Conservation (phyloP, 2,329 filamentous ascomycete species). For the Venturia pyrina region DNA sequence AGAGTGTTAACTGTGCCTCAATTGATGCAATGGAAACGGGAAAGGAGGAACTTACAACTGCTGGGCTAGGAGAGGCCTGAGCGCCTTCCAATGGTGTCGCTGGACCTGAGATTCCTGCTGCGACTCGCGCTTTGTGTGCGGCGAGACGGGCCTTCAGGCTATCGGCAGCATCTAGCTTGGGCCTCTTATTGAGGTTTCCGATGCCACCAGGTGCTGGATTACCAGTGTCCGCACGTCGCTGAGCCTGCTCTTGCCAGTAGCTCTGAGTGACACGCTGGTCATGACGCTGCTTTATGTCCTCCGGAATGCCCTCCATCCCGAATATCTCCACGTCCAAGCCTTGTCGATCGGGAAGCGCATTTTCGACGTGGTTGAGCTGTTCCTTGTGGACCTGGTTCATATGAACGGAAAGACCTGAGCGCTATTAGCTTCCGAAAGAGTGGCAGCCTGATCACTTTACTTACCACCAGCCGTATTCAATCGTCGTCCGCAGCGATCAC, state of each 20-base stretch:
- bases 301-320: constrained; percentile 93
- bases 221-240: constrained; percentile 70
- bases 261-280: constrained; percentile 76
- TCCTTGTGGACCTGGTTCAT: constrained; percentile 99
- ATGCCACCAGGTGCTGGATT: constrained; percentile 63
- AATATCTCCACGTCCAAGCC: constrained; percentile 92
- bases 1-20: background rate
- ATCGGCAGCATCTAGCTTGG: constrained; percentile 57
- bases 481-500: constrained; percentile 76
- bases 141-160: constrained; percentile 43
- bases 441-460: constrained; percentile 20
- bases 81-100: background rate
- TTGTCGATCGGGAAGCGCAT: constrained; percentile 78
- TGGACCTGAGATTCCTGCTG: background rate
- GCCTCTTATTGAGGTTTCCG: constrained; percentile 46
- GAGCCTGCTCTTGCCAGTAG: constrained; percentile 77
- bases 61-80: constrained; percentile 4
- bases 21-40: background rate
- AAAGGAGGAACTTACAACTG: background rate
- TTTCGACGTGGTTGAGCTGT: constrained; percentile 75
- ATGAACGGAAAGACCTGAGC: constrained; percentile 72
- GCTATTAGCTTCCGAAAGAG: constrained; percentile 12
- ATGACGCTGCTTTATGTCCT: constrained; percentile 73
- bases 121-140: background rate
- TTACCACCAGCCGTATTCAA: constrained; percentile 90